Percentiles rank a stretch among this genome's conserved stretches.
phyloP scores from a whole-genome alignment of 805 yeast species.

The Debaryomyces hansenii region DNA sequence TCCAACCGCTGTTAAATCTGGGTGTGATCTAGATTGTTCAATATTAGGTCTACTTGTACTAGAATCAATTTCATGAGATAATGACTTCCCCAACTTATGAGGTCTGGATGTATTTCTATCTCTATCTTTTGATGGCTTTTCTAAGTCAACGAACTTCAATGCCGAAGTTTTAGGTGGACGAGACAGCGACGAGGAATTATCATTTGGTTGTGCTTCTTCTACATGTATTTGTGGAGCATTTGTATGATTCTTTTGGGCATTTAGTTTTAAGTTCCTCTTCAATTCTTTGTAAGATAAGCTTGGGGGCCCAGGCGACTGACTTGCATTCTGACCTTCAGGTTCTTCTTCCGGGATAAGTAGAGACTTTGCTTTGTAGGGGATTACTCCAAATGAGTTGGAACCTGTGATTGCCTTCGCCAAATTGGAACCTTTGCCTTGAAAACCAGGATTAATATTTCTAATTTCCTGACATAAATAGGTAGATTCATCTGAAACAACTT shows the following conservation, averaged over 20 bases:
- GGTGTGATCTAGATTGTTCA: conserved; percentile 41
- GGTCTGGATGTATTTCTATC: not conserved
- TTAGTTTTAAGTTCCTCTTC: conserved; percentile 25
- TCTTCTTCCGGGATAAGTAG: conserved; percentile 32
- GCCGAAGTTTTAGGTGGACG: conserved; percentile 24
- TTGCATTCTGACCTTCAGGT: conserved; percentile 1
- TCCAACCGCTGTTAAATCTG: conserved; percentile 22
- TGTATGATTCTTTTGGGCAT: conserved; percentile 10
- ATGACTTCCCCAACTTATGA: conserved; percentile 28
- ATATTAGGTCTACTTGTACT: conserved; percentile 21
- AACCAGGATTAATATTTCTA: conserved; percentile 36
- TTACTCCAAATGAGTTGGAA: conserved; percentile 37
- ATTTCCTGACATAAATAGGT: conserved; percentile 35
- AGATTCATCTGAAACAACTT: conserved; percentile 34
- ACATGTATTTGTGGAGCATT: conserved; percentile 7
- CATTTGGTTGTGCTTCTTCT: conserved; percentile 10
- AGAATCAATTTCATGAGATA: conserved; percentile 36
- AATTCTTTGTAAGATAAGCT: conserved; percentile 33
- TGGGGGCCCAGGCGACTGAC: conserved; percentile 4
- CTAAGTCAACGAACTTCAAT: conserved; percentile 30
- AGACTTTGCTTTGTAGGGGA: conserved; percentile 44
- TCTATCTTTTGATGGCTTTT: conserved; percentile 14
- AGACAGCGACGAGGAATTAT: conserved; percentile 1
- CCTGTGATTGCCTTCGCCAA: conserved; percentile 44
- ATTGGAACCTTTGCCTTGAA: conserved; percentile 41